These are phyloP conservation scores for Boletus fagicola DNA, from an alignment of 768 basidiomycete genomes.

Conservation along the genomic window DNA sequence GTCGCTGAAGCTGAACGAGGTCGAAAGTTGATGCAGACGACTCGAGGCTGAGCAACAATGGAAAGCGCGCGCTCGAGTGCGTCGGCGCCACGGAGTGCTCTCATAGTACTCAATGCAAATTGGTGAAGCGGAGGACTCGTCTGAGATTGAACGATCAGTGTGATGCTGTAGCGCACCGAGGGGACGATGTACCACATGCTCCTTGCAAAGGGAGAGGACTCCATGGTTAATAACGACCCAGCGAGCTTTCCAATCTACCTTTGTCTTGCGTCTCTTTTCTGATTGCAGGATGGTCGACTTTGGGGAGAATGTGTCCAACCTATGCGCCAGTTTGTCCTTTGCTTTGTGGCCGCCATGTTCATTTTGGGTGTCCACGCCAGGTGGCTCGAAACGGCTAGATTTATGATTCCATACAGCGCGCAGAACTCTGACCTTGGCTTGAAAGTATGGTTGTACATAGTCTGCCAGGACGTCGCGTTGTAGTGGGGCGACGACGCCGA, in stretches of 20 bases:
- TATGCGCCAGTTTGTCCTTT: conserved; percentile 15
- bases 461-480: conserved; percentile 39
- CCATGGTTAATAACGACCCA: conserved; percentile 65
- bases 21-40: conserved; percentile 44
- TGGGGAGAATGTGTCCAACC: conserved; percentile 8
- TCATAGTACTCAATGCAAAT: conserved; percentile 40
- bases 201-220: conserved; percentile 50
- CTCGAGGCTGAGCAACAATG: conserved; percentile 25
- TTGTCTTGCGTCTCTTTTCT: conserved; percentile 33
- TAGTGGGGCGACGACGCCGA: conserved; percentile 41
- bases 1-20: neutral
- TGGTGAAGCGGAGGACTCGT: conserved; percentile 39
- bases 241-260: conserved; percentile 60
- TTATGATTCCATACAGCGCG: conserved; percentile 40
- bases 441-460: conserved; percentile 61
- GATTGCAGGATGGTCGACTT: conserved; percentile 7
- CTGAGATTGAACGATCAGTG: conserved; percentile 30
- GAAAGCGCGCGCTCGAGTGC: conserved; percentile 36
- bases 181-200: conserved; percentile 44
- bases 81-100: conserved; percentile 44
- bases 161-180: neutral
- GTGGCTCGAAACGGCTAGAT: conserved; percentile 29
- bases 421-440: conserved; percentile 51
- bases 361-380: conserved; percentile 6
- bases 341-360: conserved; percentile 1